Evolutionary conservation across 306 rosid species (phyloP).

Genomic region (Pterocarpus macrocarpus): DNA sequence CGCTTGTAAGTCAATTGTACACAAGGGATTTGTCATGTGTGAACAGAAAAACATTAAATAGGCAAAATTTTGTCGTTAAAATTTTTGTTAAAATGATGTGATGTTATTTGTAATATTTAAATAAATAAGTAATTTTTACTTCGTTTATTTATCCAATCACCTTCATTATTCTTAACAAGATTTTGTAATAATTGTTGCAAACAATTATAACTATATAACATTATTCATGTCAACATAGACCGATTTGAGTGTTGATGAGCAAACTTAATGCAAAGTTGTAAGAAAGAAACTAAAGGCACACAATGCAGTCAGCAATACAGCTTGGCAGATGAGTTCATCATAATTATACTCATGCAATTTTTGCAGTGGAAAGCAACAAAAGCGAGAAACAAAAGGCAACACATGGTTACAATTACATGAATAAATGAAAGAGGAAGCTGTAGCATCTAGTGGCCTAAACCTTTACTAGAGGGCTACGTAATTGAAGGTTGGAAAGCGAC

Average conservation of each 20-base stretch:
- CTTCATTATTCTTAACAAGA: no score
- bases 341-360: slow-evolving; percentile 49
- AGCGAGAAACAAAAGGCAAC: slow-evolving; percentile 44
- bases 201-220: no score
- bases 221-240: not conserved
- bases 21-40: no score
- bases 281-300: slow-evolving; percentile 38
- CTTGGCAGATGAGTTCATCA: slow-evolving; percentile 51
- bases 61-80: no score
- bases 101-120: no score
- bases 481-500: slow-evolving; percentile 63
- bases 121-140: no score
- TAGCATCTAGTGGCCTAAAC: slow-evolving; percentile 43
- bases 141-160: no score
- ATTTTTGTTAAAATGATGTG: no score
- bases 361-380: slow-evolving; percentile 59
- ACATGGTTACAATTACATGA: slow-evolving; percentile 45
- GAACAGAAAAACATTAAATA: no score
- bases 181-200: no score
- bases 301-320: slow-evolving; percentile 42
- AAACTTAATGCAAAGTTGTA: slow-evolving; percentile 27
- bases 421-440: slow-evolving; percentile 45
- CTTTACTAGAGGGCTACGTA: slow-evolving; percentile 37
- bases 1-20: no score
- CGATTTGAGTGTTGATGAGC: not conserved